These are phyloP conservation scores for Melanomma pulvis-pyrius DNA, from an alignment of 495 filamentous ascomycete genomes.

Conservation along the genomic window DNA sequence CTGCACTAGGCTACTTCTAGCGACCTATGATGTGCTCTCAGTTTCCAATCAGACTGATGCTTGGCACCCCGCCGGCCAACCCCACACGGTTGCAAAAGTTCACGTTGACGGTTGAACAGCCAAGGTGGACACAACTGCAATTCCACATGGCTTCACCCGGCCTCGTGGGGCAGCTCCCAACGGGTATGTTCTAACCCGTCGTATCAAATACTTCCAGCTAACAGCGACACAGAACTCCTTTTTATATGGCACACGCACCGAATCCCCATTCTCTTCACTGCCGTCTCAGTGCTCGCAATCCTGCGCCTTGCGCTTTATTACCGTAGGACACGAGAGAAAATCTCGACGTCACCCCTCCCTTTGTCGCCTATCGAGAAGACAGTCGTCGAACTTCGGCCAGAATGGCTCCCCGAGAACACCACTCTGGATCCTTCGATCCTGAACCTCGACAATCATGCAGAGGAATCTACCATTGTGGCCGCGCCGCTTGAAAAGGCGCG, in stretches of 20 bases:
- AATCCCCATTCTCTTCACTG: conserved; percentile 38
- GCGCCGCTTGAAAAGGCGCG: conserved; percentile 13
- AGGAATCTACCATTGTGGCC: conserved; percentile 11
- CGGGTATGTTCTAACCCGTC: not conserved
- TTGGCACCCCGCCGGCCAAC: not conserved
- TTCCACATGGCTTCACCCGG: not conserved
- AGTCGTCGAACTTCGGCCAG: conserved; percentile 21
- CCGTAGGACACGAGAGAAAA: conserved; percentile 16
- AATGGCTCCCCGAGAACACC: conserved; percentile 34
- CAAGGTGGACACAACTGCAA: not conserved
- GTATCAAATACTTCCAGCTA: not conserved
- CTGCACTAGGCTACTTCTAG: too few species aligned
- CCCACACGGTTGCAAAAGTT: not conserved
- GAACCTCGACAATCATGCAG: conserved; percentile 25
- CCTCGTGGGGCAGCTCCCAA: conserved; percentile 1
- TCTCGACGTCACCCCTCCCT: conserved; percentile 18
- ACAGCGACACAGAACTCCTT: conserved; percentile 36
- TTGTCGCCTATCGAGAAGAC: conserved; percentile 33
- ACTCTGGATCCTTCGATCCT: conserved; percentile 9
- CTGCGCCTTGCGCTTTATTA: conserved; percentile 35
- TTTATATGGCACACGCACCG: conserved; percentile 44
- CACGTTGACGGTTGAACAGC: not conserved
- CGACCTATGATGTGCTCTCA: too few species aligned
- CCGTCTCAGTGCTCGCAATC: conserved; percentile 33
- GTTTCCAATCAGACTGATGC: not conserved